phyloP scores from a whole-genome alignment of 2,329 filamentous ascomycete genomes.

The Stachybotrys chartarum region DNA sequence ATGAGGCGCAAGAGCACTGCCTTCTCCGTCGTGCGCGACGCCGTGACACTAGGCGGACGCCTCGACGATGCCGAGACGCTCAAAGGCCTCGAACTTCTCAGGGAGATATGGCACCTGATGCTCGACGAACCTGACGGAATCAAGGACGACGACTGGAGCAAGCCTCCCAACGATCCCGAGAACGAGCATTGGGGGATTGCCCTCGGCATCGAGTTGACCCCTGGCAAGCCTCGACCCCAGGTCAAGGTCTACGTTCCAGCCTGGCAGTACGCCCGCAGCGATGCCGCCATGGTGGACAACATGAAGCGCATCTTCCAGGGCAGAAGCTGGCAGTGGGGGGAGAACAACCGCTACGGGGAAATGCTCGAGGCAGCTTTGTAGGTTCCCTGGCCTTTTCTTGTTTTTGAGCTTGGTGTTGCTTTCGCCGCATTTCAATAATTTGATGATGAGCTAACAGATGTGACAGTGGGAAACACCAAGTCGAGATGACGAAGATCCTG shows the following conservation, averaged over 20 bases:
- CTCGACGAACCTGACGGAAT: not conserved
- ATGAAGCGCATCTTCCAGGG: not conserved
- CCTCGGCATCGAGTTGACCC: not conserved
- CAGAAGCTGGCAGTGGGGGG: not conserved
- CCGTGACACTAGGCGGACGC: not conserved
- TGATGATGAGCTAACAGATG: too few species aligned
- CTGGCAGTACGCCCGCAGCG: not conserved
- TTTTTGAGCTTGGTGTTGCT: too few species aligned
- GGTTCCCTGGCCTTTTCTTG: not conserved
- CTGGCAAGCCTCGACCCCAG: not conserved
- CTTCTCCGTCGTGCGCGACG: not conserved
- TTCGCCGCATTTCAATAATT: too few species aligned
- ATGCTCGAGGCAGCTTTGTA: not conserved
- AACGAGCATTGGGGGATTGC: not conserved
- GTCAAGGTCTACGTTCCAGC: not conserved
- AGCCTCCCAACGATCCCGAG: not conserved
- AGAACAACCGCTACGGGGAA: not conserved
- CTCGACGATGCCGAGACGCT: not conserved
- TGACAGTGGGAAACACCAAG: too few species aligned
- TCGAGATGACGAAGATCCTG: too few species aligned
- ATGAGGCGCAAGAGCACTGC: not conserved
- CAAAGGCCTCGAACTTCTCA: not conserved
- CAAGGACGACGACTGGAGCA: not conserved
- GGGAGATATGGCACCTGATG: not conserved
- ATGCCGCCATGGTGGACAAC: not conserved